Conservation (phyloP, 495 filamentous ascomycete species). For the Pyrenopolyporus hunteri region DNA sequence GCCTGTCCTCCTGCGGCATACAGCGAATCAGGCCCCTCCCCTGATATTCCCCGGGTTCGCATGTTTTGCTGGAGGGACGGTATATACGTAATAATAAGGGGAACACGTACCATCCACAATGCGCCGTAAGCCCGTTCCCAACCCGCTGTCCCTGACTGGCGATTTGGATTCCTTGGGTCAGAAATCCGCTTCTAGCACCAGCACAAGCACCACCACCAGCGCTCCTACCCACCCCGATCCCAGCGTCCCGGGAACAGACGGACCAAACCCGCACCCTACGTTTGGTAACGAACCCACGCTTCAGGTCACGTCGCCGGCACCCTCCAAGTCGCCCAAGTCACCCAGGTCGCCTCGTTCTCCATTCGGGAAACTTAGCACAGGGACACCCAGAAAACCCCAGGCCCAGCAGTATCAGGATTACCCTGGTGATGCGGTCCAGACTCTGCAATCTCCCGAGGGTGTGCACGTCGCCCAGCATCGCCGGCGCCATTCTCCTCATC, state of each 20-base stretch:
- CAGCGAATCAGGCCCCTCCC: slow-evolving; percentile 43
- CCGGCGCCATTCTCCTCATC: slow-evolving; percentile 40
- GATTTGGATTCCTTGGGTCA: slow-evolving; percentile 45
- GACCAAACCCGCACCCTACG: slow-evolving; percentile 36
- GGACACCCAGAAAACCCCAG: slow-evolving; percentile 25
- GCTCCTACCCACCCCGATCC: slow-evolving; percentile 32
- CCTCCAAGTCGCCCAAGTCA: slow-evolving; percentile 56
- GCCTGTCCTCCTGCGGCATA: slow-evolving; percentile 42
- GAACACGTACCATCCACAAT: slow-evolving; percentile 46
- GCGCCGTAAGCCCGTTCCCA: slow-evolving; percentile 60
- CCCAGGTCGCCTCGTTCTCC: slow-evolving; percentile 61
- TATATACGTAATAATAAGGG: slow-evolving; percentile 36
- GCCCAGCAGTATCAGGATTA: slow-evolving; percentile 38
- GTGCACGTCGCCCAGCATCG: slow-evolving; percentile 38
- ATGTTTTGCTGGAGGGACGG: slow-evolving; percentile 32
- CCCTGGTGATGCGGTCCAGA: slow-evolving; percentile 39
- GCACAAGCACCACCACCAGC: slow-evolving; percentile 30
- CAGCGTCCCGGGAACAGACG: slow-evolving; percentile 28
- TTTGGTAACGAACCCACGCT: slow-evolving; percentile 39
- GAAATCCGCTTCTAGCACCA: slow-evolving; percentile 39
- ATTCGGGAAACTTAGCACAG: slow-evolving; percentile 50
- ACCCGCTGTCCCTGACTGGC: slow-evolving; percentile 56
- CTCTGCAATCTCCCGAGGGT: slow-evolving; percentile 47
- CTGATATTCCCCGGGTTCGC: slow-evolving; percentile 42
- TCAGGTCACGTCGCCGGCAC: slow-evolving; percentile 45